Evolutionary conservation across 768 basidiomycete species (phyloP).

Genomic region (Russula emetica): DNA sequence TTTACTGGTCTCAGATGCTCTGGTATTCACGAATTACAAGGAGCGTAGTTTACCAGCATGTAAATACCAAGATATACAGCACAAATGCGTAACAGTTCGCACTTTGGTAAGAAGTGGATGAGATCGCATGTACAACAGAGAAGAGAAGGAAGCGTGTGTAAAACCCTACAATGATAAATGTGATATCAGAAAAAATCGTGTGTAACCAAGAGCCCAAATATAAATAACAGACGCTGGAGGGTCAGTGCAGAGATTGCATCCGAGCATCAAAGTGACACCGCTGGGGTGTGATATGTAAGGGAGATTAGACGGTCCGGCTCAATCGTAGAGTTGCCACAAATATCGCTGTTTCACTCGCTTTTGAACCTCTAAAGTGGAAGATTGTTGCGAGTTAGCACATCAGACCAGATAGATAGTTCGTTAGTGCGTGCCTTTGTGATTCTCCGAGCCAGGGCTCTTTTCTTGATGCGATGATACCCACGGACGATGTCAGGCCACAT

Average conservation of each 20-base stretch:
- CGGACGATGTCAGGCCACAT: slow-evolving; percentile 47
- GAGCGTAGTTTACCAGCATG: background rate
- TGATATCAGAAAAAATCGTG: background rate
- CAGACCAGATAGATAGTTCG: too few relatives aligned
- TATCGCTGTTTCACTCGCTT: background rate
- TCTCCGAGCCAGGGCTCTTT: slow-evolving; percentile 36
- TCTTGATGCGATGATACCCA: slow-evolving; percentile 45
- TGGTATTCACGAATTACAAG: background rate
- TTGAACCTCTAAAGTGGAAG: slow-evolving; percentile 7
- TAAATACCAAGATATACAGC: background rate
- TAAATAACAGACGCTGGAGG: background rate
- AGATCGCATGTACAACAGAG: background rate
- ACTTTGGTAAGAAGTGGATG: background rate
- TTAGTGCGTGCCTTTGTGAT: slow-evolving; percentile 34
- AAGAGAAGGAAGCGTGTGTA: background rate
- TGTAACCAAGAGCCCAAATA: background rate
- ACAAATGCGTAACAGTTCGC: background rate
- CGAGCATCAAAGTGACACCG: background rate
- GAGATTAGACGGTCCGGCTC: background rate
- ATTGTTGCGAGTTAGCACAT: slow-evolving; percentile 4
- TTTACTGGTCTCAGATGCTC: background rate
- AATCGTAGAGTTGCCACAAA: background rate
- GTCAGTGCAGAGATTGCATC: background rate
- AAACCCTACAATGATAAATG: background rate
- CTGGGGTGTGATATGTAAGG: background rate